These are phyloP conservation scores for Domatiomyces catenatus DNA, from an alignment of 2,329 filamentous ascomycete genomes.

Conservation along the genomic window DNA sequence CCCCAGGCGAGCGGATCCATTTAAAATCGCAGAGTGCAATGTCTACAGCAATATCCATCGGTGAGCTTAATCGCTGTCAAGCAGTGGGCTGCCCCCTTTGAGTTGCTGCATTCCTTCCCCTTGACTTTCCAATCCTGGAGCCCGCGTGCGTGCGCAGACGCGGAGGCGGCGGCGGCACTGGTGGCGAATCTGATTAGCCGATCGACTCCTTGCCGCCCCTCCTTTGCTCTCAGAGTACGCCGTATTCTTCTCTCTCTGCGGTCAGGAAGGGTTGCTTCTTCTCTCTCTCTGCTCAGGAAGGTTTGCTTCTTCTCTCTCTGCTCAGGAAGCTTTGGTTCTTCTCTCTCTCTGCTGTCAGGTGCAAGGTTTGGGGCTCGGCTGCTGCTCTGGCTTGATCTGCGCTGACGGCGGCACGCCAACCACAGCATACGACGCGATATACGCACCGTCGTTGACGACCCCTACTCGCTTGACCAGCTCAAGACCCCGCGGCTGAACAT, in stretches of 20 bases:
- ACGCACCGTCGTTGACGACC: slow-evolving; percentile 35
- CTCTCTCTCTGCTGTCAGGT: too few species aligned
- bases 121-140: neutral
- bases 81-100: neutral
- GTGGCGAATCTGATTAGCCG: too few species aligned
- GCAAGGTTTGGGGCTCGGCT: too few species aligned
- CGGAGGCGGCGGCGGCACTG: too few species aligned
- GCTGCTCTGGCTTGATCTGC: neutral
- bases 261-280: too few species aligned
- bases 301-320: too few species aligned
- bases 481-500: slow-evolving; percentile 70
- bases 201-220: too few species aligned
- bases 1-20: slow-evolving; percentile 8
- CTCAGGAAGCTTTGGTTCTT: too few species aligned
- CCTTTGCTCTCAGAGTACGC: slow-evolving; percentile 2
- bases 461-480: slow-evolving; percentile 59
- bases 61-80: slow-evolving; percentile 4
- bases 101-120: neutral
- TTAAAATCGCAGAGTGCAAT: slow-evolving; percentile 10
- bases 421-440: slow-evolving; percentile 19
- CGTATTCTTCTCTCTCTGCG: too few species aligned
- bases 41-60: slow-evolving; percentile 16
- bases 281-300: too few species aligned
- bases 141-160: neutral
- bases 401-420: neutral